A percentile compares a stretch with the other conserved stretches of the same genome.
phyloP scores from a whole-genome alignment of 2,329 filamentous ascomycete genomes.

The Aspergillus quadricinctus region DNA sequence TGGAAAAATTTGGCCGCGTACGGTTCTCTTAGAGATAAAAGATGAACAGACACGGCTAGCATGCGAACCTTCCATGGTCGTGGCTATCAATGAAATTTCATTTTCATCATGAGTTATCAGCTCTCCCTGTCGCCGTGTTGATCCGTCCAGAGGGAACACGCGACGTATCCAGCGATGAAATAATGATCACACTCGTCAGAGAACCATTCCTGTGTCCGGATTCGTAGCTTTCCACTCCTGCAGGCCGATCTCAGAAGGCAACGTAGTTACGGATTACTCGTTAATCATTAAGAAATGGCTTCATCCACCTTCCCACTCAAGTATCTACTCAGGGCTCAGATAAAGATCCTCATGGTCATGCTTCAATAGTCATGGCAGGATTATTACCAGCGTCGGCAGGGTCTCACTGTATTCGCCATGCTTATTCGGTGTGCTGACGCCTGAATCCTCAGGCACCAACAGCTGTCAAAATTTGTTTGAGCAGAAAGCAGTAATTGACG shows the following conservation, averaged over 20 bases:
- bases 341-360: background rate
- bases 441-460: background rate
- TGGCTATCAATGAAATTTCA: slow-evolving; percentile 33
- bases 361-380: background rate
- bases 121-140: slow-evolving; percentile 12
- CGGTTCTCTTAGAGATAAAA: slow-evolving; percentile 30
- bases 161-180: background rate
- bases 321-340: background rate
- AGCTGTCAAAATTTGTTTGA: background rate
- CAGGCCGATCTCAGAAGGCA: background rate
- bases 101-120: slow-evolving; percentile 24
- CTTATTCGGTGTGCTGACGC: background rate
- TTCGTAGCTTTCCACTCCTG: background rate
- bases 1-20: slow-evolving; percentile 33
- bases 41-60: slow-evolving; percentile 33
- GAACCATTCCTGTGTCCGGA: background rate
- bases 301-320: background rate
- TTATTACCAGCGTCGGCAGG: background rate
- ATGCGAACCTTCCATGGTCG: slow-evolving; percentile 21
- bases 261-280: background rate
- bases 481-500: too few relatives aligned
- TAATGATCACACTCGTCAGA: background rate
- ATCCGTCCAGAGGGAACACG: background rate
- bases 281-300: background rate
- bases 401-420: too few relatives aligned